phyloP scores from a whole-genome alignment of 2,329 filamentous ascomycete genomes.

The Colletotrichum limetticola region DNA sequence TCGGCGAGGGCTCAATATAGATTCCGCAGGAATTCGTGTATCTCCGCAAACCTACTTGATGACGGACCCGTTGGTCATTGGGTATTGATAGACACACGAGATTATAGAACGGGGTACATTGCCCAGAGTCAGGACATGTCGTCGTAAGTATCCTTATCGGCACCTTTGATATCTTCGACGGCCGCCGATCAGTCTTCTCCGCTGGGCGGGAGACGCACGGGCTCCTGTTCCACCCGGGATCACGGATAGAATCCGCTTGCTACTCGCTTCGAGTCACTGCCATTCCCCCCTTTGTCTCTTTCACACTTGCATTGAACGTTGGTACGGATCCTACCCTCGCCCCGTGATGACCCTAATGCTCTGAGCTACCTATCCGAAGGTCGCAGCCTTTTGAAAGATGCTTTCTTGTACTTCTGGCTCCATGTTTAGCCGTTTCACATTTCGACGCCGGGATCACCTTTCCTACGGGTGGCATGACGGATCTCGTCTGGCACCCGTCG shows the following conservation, averaged over 20 bases:
- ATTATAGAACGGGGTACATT: not conserved
- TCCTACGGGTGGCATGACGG: not conserved
- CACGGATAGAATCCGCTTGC: conserved; percentile 1
- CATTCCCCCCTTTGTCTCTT: not conserved
- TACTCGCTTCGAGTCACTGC: not conserved
- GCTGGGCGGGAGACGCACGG: not conserved
- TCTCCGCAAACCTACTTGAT: conserved; percentile 13
- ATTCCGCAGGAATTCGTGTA: conserved; percentile 5
- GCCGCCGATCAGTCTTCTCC: not conserved
- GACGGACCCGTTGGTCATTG: conserved; percentile 6
- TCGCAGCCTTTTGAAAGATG: not conserved
- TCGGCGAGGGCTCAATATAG: not conserved
- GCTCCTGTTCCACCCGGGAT: not conserved
- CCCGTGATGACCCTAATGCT: not conserved
- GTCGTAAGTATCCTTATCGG: not conserved
- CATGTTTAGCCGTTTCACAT: conserved; percentile 17
- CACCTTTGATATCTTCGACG: not conserved
- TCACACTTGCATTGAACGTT: conserved; percentile 3
- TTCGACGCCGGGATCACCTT: not conserved
- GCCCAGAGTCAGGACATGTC: too few relatives aligned
- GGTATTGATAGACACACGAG: not conserved
- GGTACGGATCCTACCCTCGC: too few relatives aligned
- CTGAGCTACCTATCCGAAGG: not conserved
- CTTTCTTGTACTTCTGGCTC: conserved; percentile 9
- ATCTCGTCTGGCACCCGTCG: not conserved